phyloP scores from a whole-genome alignment of 2,329 filamentous ascomycete genomes.

The Tympanopsis confertula region DNA sequence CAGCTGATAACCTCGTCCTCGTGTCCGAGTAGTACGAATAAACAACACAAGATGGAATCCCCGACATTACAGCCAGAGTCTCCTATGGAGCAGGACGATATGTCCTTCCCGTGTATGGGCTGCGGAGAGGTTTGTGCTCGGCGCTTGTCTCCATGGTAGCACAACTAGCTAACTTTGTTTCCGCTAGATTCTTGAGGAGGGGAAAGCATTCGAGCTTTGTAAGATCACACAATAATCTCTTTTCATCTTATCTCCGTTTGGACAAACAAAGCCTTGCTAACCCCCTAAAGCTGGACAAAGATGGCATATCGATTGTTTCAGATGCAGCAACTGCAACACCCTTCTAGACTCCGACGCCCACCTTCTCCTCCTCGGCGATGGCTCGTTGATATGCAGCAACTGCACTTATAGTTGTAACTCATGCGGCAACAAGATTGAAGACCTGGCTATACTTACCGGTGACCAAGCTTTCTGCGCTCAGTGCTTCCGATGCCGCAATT shows the following conservation, averaged over 20 bases:
- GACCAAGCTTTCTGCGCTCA: conserved; percentile 96
- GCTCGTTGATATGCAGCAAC: conserved; percentile 96
- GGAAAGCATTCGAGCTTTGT: not conserved
- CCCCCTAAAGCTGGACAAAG: conserved; percentile 69
- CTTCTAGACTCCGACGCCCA: conserved; percentile 97
- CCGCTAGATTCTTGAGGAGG: conserved; percentile 1
- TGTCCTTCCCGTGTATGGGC: not conserved
- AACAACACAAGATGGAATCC: conserved; percentile 1
- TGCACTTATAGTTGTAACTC: conserved; percentile 98
- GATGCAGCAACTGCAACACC: conserved; percentile 89
- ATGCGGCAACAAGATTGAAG: conserved; percentile 95
- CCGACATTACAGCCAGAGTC: not conserved
- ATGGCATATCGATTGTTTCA: conserved; percentile 99
- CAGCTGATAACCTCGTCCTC: no score
- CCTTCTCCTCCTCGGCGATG: conserved; percentile 89
- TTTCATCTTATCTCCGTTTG: not conserved
- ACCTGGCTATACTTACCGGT: conserved; percentile 90
- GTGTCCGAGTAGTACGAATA: no score
- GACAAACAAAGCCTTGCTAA: not conserved
- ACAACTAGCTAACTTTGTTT: not conserved
- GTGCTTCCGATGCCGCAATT: conserved; percentile 94
- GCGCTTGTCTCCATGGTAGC: not conserved
- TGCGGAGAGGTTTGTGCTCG: conserved; percentile 1
- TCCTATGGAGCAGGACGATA: conserved; percentile 1
- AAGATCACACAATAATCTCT: not conserved